A percentile compares a stretch with the other conserved stretches of the same genome.
Evolutionary conservation across 768 basidiomycete genomes (phyloP).

Genomic region (Russula sp.): DNA sequence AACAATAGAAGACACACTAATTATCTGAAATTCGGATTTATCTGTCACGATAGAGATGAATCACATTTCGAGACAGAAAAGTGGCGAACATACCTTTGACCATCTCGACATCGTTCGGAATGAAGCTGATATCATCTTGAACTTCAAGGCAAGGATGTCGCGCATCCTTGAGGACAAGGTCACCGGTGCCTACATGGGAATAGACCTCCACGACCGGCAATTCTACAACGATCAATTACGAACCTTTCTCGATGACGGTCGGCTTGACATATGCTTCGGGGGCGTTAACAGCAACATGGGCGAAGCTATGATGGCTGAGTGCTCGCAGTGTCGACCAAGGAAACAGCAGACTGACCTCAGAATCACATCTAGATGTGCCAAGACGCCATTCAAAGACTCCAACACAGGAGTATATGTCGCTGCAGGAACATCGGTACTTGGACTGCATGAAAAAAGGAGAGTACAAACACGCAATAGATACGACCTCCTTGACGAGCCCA

Average conservation of each 20-base stretch:
- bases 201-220: background rate
- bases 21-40: constrained; percentile 91
- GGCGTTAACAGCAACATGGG: constrained; percentile 85
- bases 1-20: constrained; percentile 52
- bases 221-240: constrained; percentile 12
- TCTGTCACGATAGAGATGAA: constrained; percentile 40
- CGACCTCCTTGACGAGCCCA: constrained; percentile 86
- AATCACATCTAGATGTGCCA: constrained; percentile 91
- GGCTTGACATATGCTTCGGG: constrained; percentile 90
- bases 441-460: background rate
- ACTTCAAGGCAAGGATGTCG: constrained; percentile 96
- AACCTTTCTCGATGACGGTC: constrained; percentile 71
- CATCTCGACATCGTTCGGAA: constrained; percentile 95
- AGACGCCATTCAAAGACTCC: constrained; percentile 74
- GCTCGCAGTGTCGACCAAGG: background rate
- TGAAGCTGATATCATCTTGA: constrained; percentile 93
- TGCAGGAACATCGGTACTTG: constrained; percentile 35
- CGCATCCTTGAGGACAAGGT: constrained; percentile 77
- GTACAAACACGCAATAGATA: constrained; percentile 78
- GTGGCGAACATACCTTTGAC: constrained; percentile 56
- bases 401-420: constrained; percentile 90
- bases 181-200: constrained; percentile 62
- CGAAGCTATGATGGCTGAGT: constrained; percentile 56
- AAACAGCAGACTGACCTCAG: constrained; percentile 54
- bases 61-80: background rate